Base-by-base conservation (phyloP, 371 early-diverging fungal genomes). In the Mucor lusitanicus region DNA sequence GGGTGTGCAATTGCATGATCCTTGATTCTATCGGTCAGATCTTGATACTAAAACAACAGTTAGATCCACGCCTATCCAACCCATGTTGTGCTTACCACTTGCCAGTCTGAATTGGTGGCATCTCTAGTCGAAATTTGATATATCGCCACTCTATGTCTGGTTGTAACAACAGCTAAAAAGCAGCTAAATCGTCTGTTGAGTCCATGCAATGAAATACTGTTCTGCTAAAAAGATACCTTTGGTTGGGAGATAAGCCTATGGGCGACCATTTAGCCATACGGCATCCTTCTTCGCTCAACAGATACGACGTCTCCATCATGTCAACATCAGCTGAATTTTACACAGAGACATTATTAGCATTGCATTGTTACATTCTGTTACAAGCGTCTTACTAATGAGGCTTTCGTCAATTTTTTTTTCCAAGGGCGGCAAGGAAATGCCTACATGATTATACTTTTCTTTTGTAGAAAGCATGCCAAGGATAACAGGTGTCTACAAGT, bases 201-300 rank as follows among this genome's bases (percentile, higher is more conserved):
- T 7, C 30, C 8, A 37, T 60, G 19, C 55, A 33, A 8, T 46
- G 25, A 32, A 25, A 6, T 12, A n/a, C 7, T 23, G 11, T 25
- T 42, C 19, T 32, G 62, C 6, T 9, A 17, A 17, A 12, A 40
- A 17, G 4, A 0, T 68, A 78, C 78, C 78, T 71, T 33, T 68
- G 48, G 3, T 66, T 28, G 0, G 15, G 15, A 32, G 77, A 71
- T 48, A 80, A 30, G 7, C 73, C 71, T 12, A 63, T 59, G 3
- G 73, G 63, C 19, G 80, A 80, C 80, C 80, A 80, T 7, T 28
- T 63, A 17, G 73, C 69, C 58, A 48, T 65, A 25, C 80, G 75
- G 66, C 66, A 76, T 3, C 56, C 60, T 56, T 80, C 80, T 6
- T 71, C 59, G 19, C 39, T 61, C 6, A 63, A 55, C 8, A 63